Evolutionary conservation across 495 filamentous ascomycete genomes (phyloP), one percentile per base, ranked within the genome.

Genomic region (Penicillium goetzii): DNA sequence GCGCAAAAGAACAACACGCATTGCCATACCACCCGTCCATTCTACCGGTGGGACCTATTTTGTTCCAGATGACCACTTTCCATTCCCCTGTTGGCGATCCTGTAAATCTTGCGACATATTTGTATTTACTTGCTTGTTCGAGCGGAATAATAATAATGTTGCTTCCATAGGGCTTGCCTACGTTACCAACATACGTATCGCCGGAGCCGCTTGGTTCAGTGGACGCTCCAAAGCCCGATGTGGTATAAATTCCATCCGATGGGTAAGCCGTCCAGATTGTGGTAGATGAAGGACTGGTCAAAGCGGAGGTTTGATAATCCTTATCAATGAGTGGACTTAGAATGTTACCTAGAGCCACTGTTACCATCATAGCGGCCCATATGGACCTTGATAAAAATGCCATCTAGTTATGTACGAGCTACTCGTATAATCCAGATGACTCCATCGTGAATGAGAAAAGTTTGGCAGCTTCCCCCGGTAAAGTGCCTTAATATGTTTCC

Each of bases 151-250:
- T 28, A 15, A 51, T 51, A 14, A 51, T 51, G 11, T 51, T 51
- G 49, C 49, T 51, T 28, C 49, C 49, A 51, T 51, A 28, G 49
- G 49, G 49, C 19, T 51, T 28, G 19, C 49, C 49, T 11, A 51
- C 49, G 25, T 51, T 51, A 4, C 49, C 49, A 4, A 25, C 19
- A 51, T 51, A 51, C 25, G 10, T 28, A 11, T 14, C 10, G 12
- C 49, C 49, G 19, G 10, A 51, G 49, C 49, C 49, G 23, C 19
- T 25, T 28, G 49, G 12, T 14, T 51, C 25, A 14, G 49, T 51
- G 11, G 25, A 11, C 10, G 1, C 49, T 14, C 49, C 49, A 28
- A 51, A 51, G 1, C 25, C 19, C 10, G 49, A 51, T 65, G 40
- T 43, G 2, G 30, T 32, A 32, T 32, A 32, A 7, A 32, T 32